Conservation (phyloP, 805 yeast genomes). For the Candida saitoana region DNA sequence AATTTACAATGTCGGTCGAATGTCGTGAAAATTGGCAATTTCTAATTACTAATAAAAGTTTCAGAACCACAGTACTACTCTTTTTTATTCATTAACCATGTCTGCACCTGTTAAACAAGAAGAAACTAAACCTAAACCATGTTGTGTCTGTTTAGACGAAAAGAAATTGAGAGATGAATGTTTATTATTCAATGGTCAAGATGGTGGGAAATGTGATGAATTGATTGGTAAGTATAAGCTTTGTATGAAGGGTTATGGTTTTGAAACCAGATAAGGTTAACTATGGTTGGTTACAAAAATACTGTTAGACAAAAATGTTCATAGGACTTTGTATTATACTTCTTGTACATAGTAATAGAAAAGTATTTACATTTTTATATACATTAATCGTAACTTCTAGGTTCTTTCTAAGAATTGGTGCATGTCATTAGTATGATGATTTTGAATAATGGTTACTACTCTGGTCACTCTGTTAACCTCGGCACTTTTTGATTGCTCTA, state of each 20-base stretch:
- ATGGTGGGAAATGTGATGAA: constrained; percentile 73
- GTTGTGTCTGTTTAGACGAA: constrained; percentile 90
- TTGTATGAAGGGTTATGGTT: constrained; percentile 93
- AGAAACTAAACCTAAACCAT: constrained; percentile 76
- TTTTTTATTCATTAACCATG: constrained; percentile 4
- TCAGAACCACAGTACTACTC: not conserved
- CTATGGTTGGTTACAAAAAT: no score
- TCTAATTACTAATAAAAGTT: no score
- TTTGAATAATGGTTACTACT: no score
- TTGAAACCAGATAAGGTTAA: constrained; percentile 36
- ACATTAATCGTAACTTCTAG: not conserved
- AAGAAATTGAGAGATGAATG: constrained; percentile 85
- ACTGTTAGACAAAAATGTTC: not conserved
- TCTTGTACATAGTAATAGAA: not conserved
- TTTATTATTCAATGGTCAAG: constrained; percentile 75
- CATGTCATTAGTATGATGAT: no score
- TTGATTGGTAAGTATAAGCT: constrained; percentile 68
- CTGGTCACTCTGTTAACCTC: no score
- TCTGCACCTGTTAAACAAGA: constrained; percentile 10
- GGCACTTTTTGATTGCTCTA: no score
- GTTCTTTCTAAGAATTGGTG: not conserved
- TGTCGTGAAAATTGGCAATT: no score
- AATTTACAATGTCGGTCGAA: no score
- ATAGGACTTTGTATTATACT: not conserved
- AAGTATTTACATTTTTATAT: not conserved